Percentiles rank a stretch among this genome's conserved stretches.
Evolutionary conservation across 192 early-diverging fungal genomes (phyloP).

Genomic region (Coemansia nantahalensis): DNA sequence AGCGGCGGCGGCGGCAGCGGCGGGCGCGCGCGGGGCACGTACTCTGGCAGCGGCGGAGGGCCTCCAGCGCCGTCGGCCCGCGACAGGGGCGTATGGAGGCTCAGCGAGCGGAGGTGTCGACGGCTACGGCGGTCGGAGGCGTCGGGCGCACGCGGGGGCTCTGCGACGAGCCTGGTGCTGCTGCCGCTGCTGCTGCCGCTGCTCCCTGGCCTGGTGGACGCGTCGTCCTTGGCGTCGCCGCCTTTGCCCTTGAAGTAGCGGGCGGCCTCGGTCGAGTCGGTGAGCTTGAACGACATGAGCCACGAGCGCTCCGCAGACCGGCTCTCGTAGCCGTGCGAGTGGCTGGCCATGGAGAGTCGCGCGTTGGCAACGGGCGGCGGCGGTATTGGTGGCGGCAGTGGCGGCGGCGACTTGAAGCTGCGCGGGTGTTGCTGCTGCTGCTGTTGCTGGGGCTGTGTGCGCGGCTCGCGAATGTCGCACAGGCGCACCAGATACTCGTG

Average conservation of each 20-base stretch:
- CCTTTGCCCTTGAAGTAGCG: slow-evolving; percentile 25
- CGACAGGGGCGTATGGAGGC: slow-evolving; percentile 9
- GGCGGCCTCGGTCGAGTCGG: slow-evolving; percentile 26
- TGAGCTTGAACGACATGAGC: slow-evolving; percentile 44
- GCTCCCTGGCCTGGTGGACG: no score
- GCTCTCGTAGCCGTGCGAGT: slow-evolving; percentile 13
- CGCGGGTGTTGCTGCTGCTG: no score
- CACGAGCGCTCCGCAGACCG: slow-evolving; percentile 33
- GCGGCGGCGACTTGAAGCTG: slow-evolving; percentile 9
- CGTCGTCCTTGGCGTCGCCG: no score
- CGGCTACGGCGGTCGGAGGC: slow-evolving; percentile 19
- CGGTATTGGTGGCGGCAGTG: not conserved
- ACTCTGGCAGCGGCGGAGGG: slow-evolving; percentile 25
- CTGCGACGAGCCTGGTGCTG: not conserved
- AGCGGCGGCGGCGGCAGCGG: slow-evolving; percentile 41
- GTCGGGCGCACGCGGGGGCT: not conserved
- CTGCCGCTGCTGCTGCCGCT: no score
- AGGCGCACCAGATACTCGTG: slow-evolving; percentile 37
- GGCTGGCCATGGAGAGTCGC: slow-evolving; percentile 8
- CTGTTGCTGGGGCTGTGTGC: no score
- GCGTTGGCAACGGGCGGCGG: not conserved
- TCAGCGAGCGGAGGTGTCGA: slow-evolving; percentile 17
- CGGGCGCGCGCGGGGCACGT: no score
- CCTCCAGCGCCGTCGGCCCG: not conserved
- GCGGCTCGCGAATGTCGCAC: slow-evolving; percentile 45